phyloP scores from a whole-genome alignment of 495 filamentous ascomycete genomes.

The Penicillium dipodomyicola region DNA sequence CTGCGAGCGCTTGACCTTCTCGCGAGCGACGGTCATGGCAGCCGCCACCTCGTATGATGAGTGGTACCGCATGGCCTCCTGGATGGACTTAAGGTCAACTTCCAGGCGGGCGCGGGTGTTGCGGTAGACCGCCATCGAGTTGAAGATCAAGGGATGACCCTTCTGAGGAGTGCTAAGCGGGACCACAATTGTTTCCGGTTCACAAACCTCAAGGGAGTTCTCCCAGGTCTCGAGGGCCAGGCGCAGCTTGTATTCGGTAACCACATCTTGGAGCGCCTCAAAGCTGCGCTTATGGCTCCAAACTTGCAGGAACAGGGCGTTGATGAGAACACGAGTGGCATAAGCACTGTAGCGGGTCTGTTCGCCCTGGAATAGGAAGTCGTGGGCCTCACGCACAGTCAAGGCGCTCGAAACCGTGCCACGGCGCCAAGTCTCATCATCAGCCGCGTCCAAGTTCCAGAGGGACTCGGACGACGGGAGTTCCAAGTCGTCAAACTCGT shows the following conservation, averaged over 20 bases:
- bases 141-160: constrained; percentile 97
- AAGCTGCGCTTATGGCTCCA: constrained; percentile 98
- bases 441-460: constrained; percentile 81
- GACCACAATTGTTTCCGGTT: constrained; percentile 86
- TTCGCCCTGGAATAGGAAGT: constrained; percentile 91
- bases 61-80: constrained; percentile 95
- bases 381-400: constrained; percentile 90
- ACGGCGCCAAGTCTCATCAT: constrained; percentile 82
- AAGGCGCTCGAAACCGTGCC: constrained; percentile 65
- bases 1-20: constrained; percentile 87
- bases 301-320: constrained; percentile 95
- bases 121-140: constrained; percentile 95
- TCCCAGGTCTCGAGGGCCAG: constrained; percentile 97
- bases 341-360: constrained; percentile 93
- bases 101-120: constrained; percentile 90
- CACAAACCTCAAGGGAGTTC: constrained; percentile 88
- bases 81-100: constrained; percentile 91
- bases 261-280: constrained; percentile 91
- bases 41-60: constrained; percentile 95
- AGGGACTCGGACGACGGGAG: constrained; percentile 91
- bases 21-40: constrained; percentile 90
- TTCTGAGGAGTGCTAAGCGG: constrained; percentile 93
- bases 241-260: constrained; percentile 96
- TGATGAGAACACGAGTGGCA: constrained; percentile 97
- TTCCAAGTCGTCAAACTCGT: constrained; percentile 91